Evolutionary conservation across 306 rosid species (phyloP).

Genomic region (Cucurbita moschata): DNA sequence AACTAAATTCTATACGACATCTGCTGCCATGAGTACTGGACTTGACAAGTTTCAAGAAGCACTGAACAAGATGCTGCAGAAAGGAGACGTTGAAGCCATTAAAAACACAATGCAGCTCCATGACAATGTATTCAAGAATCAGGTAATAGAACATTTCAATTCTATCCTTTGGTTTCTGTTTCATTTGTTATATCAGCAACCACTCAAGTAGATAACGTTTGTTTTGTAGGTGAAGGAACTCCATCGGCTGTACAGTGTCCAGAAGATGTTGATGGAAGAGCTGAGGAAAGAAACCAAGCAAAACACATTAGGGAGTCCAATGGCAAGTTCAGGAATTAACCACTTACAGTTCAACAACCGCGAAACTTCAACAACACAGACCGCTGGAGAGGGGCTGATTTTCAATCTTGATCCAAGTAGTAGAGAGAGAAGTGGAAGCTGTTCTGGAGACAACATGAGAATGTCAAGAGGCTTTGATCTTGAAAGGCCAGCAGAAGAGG

Average conservation of each 20-base stretch:
- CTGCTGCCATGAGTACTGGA: slow-evolving; percentile 16
- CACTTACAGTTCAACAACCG: slow-evolving; percentile 22
- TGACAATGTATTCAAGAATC: slow-evolving; percentile 65
- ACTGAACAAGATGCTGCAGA: slow-evolving; percentile 50
- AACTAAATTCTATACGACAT: background rate
- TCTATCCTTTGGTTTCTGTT: background rate
- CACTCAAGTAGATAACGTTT: too few species aligned
- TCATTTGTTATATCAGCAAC: too few species aligned
- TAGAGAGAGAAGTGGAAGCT: slow-evolving; percentile 69
- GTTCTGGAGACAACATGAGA: slow-evolving; percentile 47
- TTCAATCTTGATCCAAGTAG: slow-evolving; percentile 29
- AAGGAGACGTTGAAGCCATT: slow-evolving; percentile 42
- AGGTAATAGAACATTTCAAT: slow-evolving; percentile 31
- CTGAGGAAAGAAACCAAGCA: slow-evolving; percentile 29
- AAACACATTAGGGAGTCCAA: slow-evolving; percentile 9
- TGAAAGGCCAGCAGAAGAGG: slow-evolving; percentile 56
- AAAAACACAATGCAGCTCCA: slow-evolving; percentile 79
- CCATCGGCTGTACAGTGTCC: slow-evolving; percentile 63
- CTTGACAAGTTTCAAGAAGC: slow-evolving; percentile 22
- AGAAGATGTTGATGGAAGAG: slow-evolving; percentile 66
- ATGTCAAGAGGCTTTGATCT: slow-evolving; percentile 52
- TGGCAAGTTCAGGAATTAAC: slow-evolving; percentile 9
- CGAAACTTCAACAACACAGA: slow-evolving; percentile 8
- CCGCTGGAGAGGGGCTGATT: slow-evolving; percentile 14
- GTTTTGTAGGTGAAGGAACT: slow-evolving; percentile 64